Base-by-base conservation (phyloP, 2,329 filamentous ascomycete genomes). In the Myriosclerotinia duriaeana region DNA sequence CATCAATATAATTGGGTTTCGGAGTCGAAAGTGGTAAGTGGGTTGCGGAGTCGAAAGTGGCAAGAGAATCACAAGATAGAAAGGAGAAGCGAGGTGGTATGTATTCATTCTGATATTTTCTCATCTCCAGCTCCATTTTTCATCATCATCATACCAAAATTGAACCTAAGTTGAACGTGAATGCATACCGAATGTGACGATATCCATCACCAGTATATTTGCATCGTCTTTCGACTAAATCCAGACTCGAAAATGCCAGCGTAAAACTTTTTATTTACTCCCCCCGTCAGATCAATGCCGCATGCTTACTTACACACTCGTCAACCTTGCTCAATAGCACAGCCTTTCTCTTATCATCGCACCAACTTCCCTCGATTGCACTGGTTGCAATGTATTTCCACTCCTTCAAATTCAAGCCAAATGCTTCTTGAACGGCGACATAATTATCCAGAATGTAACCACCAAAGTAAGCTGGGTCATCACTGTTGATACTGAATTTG, bases 391-490 rank as follows among this genome's bases (percentile, higher is more conserved):
- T 88, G 7, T 74, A 78, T 70, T 79, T 82, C 91, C 90, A 93
- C 64, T 93, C 89, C n/a, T 79, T 77, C 5, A 87, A 77, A 30
- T 77, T 82, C 70, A 93, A 76, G 5, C 79, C 75, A 76, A 92
- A 92, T 0, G 87, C 86, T 53, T 91, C 87, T 76, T 93, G 89
- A 40, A 93, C 88, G 1, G 87, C 88, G 72, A 86, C 89, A 78
- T 89, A 93, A 71, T 92, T 92, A 72, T 90, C 88, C 62, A 90
- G 78, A 64, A 93, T 85, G 76, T 92, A 92, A 0, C 86, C 88
- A 3, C 89, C 89, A 78, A 93, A 93, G 63, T 82, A 81, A 3
- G 80, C 79, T 15, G 81, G 81, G 68, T 83, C 81, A 69, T 83
- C 81, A 64, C 79, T 81, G 65, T 80, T 80, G 67, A 83, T 79